phyloP scores from a whole-genome alignment of 129 eudicot species.

The Glebionis coronaria region DNA sequence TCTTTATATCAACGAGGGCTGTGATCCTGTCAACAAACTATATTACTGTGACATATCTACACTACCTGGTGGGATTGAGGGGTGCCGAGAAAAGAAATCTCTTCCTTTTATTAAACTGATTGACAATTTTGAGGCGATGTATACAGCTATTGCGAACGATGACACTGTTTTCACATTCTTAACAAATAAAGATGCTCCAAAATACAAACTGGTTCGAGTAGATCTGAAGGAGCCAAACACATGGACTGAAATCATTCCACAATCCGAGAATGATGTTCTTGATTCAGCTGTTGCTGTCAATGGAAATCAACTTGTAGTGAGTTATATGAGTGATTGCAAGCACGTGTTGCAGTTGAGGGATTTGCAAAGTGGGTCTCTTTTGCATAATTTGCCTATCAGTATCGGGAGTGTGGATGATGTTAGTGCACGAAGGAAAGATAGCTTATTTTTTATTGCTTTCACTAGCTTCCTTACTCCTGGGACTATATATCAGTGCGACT shows the following conservation, averaged over 20 bases:
- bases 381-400: constrained; percentile 71
- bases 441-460: constrained; percentile 58
- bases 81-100: constrained; percentile 42
- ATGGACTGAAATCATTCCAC: constrained; percentile 69
- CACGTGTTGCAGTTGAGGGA: constrained; percentile 84
- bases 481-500: constrained; percentile 63
- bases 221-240: constrained; percentile 61
- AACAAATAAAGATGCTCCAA: constrained; percentile 89
- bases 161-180: constrained; percentile 74
- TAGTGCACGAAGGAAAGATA: constrained; percentile 70
- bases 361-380: constrained; percentile 64
- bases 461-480: constrained; percentile 93
- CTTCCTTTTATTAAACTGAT: constrained; percentile 88
- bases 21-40: constrained; percentile 87
- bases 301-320: constrained; percentile 52
- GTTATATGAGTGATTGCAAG: constrained; percentile 88
- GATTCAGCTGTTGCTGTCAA: constrained; percentile 69
- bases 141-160: constrained; percentile 67
- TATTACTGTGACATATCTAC: constrained; percentile 76
- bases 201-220: constrained; percentile 68
- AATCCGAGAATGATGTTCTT: constrained; percentile 75
- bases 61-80: constrained; percentile 65
- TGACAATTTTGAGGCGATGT: constrained; percentile 76
- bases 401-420: constrained; percentile 80
- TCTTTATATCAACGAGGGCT: constrained; percentile 47